Base-by-base conservation (phyloP, 352 stramenopile species). In the Phytophthora agathidicida region DNA sequence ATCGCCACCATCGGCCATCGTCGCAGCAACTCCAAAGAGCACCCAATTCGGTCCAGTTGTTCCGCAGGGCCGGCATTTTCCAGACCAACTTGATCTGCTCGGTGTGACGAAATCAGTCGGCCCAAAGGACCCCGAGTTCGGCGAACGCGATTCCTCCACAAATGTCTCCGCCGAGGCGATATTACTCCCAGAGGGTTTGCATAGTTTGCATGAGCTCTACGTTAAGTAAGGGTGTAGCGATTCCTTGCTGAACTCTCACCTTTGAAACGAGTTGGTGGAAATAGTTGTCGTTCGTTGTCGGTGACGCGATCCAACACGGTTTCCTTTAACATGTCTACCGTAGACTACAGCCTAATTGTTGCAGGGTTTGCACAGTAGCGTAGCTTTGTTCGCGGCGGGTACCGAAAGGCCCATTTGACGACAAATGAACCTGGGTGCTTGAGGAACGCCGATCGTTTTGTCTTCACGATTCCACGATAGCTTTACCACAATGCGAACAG, bases 51-150 rank as follows among this genome's bases (percentile, higher is more conserved):
- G 20, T 49, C 47, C 56, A 65, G 47, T 49, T 39, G 16, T 47
- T 65, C 27, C 32, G 27, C 23, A 47, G 39, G 17, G 35, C 47
- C 31, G 47, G 43, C 49, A 59, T 36, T 46, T 42, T 41, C 9
- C 13, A 55, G 26, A 36, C 48, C n/a, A 50, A 49, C 36, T 49
- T 27, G 53, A 20, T 47, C 47, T 37, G 39, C 41, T 65, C 57
- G 58, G 43, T 49, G 48, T 28, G 49, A 55, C 58, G 58, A 54
- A 61, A 61, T 61, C 58, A 67, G 31, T 38, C 38, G 10, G 14
- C 14, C 24, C 39, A 26, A 52, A 33, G 30, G 48, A 39, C 17
- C 28, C 23, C 48, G 17, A 31, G 59, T 65, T 65, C 57, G 26
- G 8, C 26, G 57, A 65, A 65, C 41, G 17, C 20, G 39, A 54